Conservation (phyloP, 768 basidiomycete genomes). For the Suillus fuscotomentosus region DNA sequence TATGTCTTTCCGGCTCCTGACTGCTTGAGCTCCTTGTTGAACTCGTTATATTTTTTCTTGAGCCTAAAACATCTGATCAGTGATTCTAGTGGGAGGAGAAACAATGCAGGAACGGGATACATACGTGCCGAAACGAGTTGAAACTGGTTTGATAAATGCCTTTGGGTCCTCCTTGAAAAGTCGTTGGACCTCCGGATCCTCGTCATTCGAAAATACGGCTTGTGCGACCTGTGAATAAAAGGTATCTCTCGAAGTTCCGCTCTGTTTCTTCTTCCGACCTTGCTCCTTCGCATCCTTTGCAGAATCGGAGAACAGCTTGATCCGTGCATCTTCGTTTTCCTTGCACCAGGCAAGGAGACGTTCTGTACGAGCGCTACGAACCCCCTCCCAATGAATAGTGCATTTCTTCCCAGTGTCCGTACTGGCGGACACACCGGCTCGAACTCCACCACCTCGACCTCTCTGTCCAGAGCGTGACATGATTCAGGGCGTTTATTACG, state of each 20-base stretch:
- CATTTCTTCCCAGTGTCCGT: too few relatives aligned
- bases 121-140: background rate
- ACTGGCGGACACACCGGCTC: too few relatives aligned
- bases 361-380: too few relatives aligned
- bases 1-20: too few relatives aligned
- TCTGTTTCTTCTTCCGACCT: background rate
- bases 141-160: background rate
- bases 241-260: background rate
- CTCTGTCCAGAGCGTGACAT: too few relatives aligned
- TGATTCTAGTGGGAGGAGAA: background rate
- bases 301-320: background rate
- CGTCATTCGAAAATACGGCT: background rate
- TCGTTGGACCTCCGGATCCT: background rate
- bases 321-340: too few relatives aligned
- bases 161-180: background rate
- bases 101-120: background rate
- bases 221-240: background rate
- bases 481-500: too few relatives aligned
- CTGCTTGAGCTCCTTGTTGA: too few relatives aligned
- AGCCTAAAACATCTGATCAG: background rate
- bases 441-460: too few relatives aligned
- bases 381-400: too few relatives aligned
- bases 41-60: too few relatives aligned
- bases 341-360: too few relatives aligned
- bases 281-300: constrained; percentile 4